These are phyloP conservation scores for Diospyros kaki DNA, from an alignment of 148 eudicot species.

Conservation along the genomic window DNA sequence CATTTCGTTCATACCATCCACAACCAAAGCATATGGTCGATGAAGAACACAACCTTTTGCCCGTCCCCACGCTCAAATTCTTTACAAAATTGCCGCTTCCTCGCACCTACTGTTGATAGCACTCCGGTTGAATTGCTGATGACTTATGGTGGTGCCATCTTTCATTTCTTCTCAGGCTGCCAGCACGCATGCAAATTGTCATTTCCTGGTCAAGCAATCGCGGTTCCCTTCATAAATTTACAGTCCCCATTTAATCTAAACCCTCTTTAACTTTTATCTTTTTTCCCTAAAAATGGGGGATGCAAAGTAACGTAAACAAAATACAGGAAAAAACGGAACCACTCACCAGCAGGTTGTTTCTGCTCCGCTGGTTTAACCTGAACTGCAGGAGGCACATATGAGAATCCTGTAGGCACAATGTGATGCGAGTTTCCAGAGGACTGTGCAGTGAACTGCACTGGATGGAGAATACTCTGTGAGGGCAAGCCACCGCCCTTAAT, in stretches of 20 bases:
- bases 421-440: slow-evolving; percentile 46
- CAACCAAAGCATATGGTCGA: neutral
- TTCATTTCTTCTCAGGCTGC: slow-evolving; percentile 68
- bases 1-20: slow-evolving; percentile 1
- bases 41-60: neutral
- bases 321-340: slow-evolving; percentile 3
- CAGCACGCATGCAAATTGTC: slow-evolving; percentile 46
- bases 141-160: neutral
- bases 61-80: slow-evolving; percentile 8
- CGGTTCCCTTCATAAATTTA: slow-evolving; percentile 28
- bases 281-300: slow-evolving; percentile 9
- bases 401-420: slow-evolving; percentile 46
- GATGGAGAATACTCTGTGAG: slow-evolving; percentile 44
- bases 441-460: slow-evolving; percentile 53
- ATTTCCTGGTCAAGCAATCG: slow-evolving; percentile 53
- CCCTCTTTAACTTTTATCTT: neutral
- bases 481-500: slow-evolving; percentile 52
- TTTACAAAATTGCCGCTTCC: slow-evolving; percentile 9
- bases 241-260: slow-evolving; percentile 20
- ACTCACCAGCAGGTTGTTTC: slow-evolving; percentile 93
- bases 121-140: neutral
- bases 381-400: slow-evolving; percentile 52
- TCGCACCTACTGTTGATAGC: neutral
- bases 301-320: neutral
- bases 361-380: slow-evolving; percentile 79